Evolutionary conservation across 192 early-diverging fungal species (phyloP), one percentile per base, ranked within the genome.

Genomic region (Cladochytrium replicatum): DNA sequence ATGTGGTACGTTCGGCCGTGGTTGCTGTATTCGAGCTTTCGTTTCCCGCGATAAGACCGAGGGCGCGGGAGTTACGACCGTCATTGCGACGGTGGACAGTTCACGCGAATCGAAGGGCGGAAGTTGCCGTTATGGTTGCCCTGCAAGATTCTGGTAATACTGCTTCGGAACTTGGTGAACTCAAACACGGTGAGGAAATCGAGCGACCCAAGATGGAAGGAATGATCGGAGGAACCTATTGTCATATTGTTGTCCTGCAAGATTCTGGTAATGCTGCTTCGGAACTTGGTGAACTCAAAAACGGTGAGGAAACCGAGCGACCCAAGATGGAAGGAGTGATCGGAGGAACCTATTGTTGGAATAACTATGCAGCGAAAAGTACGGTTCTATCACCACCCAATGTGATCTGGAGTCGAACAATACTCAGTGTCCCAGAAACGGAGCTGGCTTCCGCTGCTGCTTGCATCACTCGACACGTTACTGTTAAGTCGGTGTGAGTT

Each of bases 381-480:
- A 97, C 93, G 1, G 93, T 98, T 28, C 93, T 92, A 71, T 98
- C 93, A 30, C 93, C 95, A 30, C 93, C 93, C 50, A 98, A 81
- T 60, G 91, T 95, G 44, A 96, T 77, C 13, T 15, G 13, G 15
- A n/a, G 29, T 19, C 3, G 58, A 24, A 28, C 61, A 51, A 32
- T 49, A 60, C 19, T 30, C 42, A 17, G 26, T 19, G 47, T 41
- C 37, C 60, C 61, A 64, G 29, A 60, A 66, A 6, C 29, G 32
- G 6, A 21, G 11, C n/a, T 52, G 34, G 24, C 17, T 19, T 11
- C 21, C 32, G 13, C n/a, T n/a, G n/a, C n/a, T n/a, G n/a, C n/a
- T n/a, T n/a, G n/a, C n/a, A n/a, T n/a, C n/a, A n/a, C n/a, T n/a
- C n/a, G n/a, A n/a, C n/a, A n/a, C n/a, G n/a, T n/a, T n/a, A n/a